Conservation (phyloP, 257 asterid species). For the Penstemon barbatus region DNA sequence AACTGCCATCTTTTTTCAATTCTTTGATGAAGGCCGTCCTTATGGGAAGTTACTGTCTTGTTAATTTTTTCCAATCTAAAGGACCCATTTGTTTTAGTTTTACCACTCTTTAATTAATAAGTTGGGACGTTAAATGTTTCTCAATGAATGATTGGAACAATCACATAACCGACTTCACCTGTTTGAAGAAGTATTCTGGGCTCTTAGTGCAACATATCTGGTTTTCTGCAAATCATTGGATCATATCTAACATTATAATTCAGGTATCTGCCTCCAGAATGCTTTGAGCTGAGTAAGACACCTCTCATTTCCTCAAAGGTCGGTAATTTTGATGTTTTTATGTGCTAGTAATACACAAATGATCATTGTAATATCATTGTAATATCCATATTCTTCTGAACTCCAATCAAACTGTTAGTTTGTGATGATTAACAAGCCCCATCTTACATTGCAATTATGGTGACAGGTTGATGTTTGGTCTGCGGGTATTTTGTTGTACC, state of each 20-base stretch:
- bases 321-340: slow-evolving; percentile 26
- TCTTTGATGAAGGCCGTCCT: not conserved
- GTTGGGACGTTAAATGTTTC: not conserved
- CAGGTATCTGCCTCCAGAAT: slow-evolving; percentile 99
- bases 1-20: not conserved
- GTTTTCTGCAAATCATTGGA: slow-evolving; percentile 15
- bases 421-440: not conserved
- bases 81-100: not conserved
- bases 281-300: slow-evolving; percentile 94
- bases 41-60: not conserved
- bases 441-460: slow-evolving; percentile 22
- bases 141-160: slow-evolving; percentile 4
- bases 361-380: too few species aligned
- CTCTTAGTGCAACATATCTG: not conserved
- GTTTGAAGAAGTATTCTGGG: not conserved
- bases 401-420: slow-evolving; percentile 1
- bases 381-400: not conserved
- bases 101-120: not conserved
- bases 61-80: not conserved
- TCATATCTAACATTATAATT: slow-evolving; percentile 24
- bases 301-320: slow-evolving; percentile 99
- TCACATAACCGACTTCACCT: not conserved
- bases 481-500: slow-evolving; percentile 87
- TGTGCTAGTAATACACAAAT: not conserved
- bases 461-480: slow-evolving; percentile 99